phyloP scores from a whole-genome alignment of 352 stramenopile genomes.

The Thalassiosira livingstoniorum region DNA sequence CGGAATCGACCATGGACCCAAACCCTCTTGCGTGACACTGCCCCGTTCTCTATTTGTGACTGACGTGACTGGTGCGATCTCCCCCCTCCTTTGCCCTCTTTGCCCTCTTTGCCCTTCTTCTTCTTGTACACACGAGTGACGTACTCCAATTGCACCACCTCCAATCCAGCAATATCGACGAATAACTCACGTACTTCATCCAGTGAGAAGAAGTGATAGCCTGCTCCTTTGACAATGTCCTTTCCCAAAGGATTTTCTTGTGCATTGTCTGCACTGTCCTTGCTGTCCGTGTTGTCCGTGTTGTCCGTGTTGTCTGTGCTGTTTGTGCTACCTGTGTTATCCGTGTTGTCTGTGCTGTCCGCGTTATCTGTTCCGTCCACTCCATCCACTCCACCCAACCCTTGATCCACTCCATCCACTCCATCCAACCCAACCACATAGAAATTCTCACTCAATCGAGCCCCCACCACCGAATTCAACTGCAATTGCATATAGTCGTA shows the following conservation, averaged over 20 bases:
- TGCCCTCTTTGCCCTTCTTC: too few relatives aligned
- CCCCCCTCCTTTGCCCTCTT: conserved; percentile 46
- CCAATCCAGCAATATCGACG: conserved; percentile 57
- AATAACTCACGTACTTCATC: conserved; percentile 79
- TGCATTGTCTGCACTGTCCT: background rate
- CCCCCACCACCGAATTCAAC: conserved; percentile 79
- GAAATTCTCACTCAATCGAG: conserved; percentile 92
- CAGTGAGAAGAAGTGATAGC: conserved; percentile 93
- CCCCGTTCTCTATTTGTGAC: conserved; percentile 33
- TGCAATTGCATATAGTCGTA: conserved; percentile 95
- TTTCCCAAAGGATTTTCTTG: background rate
- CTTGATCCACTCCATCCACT: conserved; percentile 90
- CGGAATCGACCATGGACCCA: conserved; percentile 75
- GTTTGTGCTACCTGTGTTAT: background rate
- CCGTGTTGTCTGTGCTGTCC: background rate
- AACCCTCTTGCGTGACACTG: conserved; percentile 49
- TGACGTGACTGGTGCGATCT: too few relatives aligned
- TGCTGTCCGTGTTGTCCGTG: background rate
- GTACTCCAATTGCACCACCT: conserved; percentile 75
- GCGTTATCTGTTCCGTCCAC: conserved; percentile 88
- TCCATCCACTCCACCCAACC: conserved; percentile 62
- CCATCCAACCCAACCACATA: conserved; percentile 84
- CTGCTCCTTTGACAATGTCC: conserved; percentile 90
- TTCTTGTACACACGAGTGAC: conserved; percentile 68
- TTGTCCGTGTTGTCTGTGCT: background rate